Base-by-base conservation (phyloP, 1,139 yeast species). In the Hyphopichia khmerensis region DNA sequence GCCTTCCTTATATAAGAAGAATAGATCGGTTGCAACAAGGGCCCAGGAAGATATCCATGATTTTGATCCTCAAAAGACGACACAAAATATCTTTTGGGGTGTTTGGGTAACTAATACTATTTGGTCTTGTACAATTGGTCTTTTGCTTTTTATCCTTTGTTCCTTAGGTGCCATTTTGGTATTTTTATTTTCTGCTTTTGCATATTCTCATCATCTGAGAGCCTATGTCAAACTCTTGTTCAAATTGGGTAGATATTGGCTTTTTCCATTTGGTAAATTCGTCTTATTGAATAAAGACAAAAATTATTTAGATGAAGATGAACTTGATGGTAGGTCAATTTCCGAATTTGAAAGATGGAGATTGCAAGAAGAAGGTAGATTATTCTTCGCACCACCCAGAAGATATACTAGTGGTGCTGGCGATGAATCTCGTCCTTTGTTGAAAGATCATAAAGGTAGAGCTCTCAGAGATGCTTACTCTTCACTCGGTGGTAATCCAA, bases 11-110 rank as follows among this genome's bases (percentile, higher is more conserved):
- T 93, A 93, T 65, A 93, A 95, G 60, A 93, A 93, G 63, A 79
- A 80, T 48, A 81, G 99, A 55, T 88, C 97, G 1, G 98, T 93
- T 31, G 95, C 95, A 50, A 75, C 84, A 30, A 83, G 90, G 44
- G 98, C 98, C 1, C 96, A 89, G 45, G 89, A 87, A 48, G 99
- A 93, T 69, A 88, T 93, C 51, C 98, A 91, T 62, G 91, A 88
- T 48, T 74, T 69, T 38, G 69, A 63, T 43, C 79, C 87, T 5
- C 81, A 84, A 6, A 66, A 69, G 43, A 69, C 76, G 3, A 64
- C 75, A 41, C 72, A 72, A 8, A 60, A 70, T 2, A 80, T 88
- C 6, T 72, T 78, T 10, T 76, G 82, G 77, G 75, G 80, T 3
- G 93, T 90, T 5, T 73, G 72, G 53, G 40, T 87, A 1, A 83